These are phyloP conservation scores for Phytophthora tubulina DNA, from an alignment of 352 stramenopile species.

Conservation along the genomic window DNA sequence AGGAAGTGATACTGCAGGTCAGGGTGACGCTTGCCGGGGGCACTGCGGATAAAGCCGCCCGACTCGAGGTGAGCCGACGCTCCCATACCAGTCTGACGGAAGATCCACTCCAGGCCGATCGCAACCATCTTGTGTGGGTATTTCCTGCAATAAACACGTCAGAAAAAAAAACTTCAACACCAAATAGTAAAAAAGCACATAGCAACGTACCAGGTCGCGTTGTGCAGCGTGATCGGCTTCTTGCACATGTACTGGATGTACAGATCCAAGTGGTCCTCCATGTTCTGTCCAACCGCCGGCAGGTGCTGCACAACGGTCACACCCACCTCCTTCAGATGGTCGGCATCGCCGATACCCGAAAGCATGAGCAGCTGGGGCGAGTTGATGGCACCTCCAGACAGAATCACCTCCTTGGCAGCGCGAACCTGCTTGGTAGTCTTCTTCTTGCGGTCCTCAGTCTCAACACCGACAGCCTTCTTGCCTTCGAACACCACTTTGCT, in stretches of 20 bases:
- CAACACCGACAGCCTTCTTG: conserved; percentile 81
- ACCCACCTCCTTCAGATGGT: conserved; percentile 79
- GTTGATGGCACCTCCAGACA: conserved; percentile 90
- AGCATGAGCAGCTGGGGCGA: conserved; percentile 91
- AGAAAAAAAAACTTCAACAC: conserved; percentile 8
- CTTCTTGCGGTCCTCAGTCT: conserved; percentile 71
- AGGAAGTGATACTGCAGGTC: conserved; percentile 93
- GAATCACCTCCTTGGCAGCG: conserved; percentile 89
- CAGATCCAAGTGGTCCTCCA: conserved; percentile 91
- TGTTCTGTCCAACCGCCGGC: conserved; percentile 86
- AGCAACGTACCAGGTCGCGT: conserved; percentile 72
- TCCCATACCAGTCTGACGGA: conserved; percentile 72
- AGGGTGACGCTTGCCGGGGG: conserved; percentile 80
- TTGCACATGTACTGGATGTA: conserved; percentile 92
- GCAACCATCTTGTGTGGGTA: conserved; percentile 90
- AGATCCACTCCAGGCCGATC: conserved; percentile 90
- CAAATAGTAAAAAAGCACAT: conserved; percentile 1
- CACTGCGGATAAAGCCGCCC: conserved; percentile 76
- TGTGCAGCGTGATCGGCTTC: conserved; percentile 91
- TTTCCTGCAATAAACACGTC: conserved; percentile 44
- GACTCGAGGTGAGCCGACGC: conserved; percentile 87
- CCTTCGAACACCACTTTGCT: conserved; percentile 88
- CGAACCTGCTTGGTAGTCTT: conserved; percentile 60
- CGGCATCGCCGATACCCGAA: conserved; percentile 82
- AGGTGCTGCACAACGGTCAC: conserved; percentile 82